These are phyloP conservation scores for Litsea cubeba DNA, from an alignment of 164 flowering plant species.

Conservation along the genomic window DNA sequence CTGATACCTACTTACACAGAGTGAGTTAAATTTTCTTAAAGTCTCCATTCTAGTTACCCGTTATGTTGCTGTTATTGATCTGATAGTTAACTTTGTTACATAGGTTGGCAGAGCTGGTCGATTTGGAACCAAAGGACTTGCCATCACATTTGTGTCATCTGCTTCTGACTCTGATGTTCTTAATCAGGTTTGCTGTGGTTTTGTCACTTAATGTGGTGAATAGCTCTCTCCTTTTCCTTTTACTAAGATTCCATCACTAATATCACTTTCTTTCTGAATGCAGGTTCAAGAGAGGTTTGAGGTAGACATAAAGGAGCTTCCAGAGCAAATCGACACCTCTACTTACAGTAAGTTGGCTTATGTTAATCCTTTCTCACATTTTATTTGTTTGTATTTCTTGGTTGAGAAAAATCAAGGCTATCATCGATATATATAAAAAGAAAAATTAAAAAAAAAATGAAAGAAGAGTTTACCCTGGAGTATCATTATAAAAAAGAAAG, in stretches of 20 bases:
- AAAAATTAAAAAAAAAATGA: no score
- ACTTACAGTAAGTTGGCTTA: constrained; percentile 73
- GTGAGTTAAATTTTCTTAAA: constrained; percentile 22
- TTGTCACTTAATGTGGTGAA: neutral
- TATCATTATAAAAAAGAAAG: neutral
- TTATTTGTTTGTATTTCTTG: neutral
- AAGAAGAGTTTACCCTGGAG: no score
- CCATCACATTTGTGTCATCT: constrained; percentile 91
- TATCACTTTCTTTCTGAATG: neutral
- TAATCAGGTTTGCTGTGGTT: constrained; percentile 55
- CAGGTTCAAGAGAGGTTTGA: constrained; percentile 98
- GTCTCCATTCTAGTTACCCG: neutral
- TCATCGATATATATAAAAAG: no score
- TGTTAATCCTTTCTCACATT: neutral
- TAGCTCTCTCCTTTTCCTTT: neutral
- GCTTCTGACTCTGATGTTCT: constrained; percentile 91
- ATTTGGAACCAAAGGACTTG: constrained; percentile 97
- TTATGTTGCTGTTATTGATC: neutral
- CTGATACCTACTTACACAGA: constrained; percentile 94
- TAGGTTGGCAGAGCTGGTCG: constrained; percentile 99
- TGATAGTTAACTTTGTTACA: neutral
- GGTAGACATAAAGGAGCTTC: constrained; percentile 95
- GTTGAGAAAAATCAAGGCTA: neutral
- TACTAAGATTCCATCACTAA: neutral
- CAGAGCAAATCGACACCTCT: constrained; percentile 98